Conservation (phyloP, 768 basidiomycete species). For the Cubamyces lactineus region DNA sequence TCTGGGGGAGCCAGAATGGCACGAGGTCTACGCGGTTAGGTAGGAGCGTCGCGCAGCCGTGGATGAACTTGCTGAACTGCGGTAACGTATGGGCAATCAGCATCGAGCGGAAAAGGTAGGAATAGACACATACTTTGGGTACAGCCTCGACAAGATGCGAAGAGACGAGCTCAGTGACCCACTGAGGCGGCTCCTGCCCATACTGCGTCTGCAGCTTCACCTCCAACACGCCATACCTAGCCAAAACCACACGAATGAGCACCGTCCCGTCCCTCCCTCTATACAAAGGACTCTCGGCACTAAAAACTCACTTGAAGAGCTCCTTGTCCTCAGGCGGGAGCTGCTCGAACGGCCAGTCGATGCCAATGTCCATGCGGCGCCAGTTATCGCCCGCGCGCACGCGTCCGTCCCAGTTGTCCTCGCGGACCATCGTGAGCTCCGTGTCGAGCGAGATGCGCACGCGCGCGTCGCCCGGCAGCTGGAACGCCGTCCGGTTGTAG, state of each 20-base stretch:
- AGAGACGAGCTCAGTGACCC: constrained; percentile 96
- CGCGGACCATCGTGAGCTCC: constrained; percentile 89
- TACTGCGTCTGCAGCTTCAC: constrained; percentile 97
- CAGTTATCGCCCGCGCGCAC: constrained; percentile 85
- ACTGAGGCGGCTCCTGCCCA: constrained; percentile 93
- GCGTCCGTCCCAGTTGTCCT: constrained; percentile 94
- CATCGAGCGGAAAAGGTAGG: too few relatives aligned
- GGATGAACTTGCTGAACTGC: constrained; percentile 81
- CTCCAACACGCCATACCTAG: constrained; percentile 89
- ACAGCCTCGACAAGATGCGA: constrained; percentile 97
- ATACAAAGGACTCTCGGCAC: neutral
- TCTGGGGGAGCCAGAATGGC: constrained; percentile 98
- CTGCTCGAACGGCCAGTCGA: constrained; percentile 88
- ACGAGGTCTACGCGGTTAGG: constrained; percentile 94
- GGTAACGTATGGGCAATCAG: too few relatives aligned
- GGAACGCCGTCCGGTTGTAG: constrained; percentile 99
- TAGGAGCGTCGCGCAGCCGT: constrained; percentile 91
- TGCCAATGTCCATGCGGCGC: constrained; percentile 92
- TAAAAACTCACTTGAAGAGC: constrained; percentile 74
- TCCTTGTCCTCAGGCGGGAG: constrained; percentile 81
- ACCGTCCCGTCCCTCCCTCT: neutral
- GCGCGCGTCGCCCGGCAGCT: constrained; percentile 96
- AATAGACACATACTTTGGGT: constrained; percentile 90
- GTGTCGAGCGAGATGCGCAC: constrained; percentile 99
- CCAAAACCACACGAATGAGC: neutral